Evolutionary conservation across 805 yeast species (phyloP), one percentile per base, ranked within the genome.

Genomic region (Saccharomycopsis sp.): DNA sequence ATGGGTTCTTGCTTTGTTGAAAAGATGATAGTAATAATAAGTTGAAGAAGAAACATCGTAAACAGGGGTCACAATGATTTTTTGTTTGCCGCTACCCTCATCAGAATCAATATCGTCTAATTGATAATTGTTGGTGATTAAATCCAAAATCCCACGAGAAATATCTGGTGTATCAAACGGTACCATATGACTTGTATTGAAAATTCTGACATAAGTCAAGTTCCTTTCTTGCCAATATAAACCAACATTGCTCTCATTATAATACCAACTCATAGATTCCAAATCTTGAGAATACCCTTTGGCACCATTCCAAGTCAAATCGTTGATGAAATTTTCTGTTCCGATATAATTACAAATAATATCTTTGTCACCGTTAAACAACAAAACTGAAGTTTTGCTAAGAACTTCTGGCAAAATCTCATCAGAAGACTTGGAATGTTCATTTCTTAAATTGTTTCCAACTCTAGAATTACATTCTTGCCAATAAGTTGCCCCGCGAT

Each of bases 321-420:
- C 64, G 5, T 67, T 57, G 35, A 88, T 77, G 57, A 82, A 60
- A 50, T 69, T 66, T 50, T 81, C 79, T 2, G 85, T 76, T 18
- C 96, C 95, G 31, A 69, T 51, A 52, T 75, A 72, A 54, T 92
- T 92, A 62, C 98, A 92, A 41, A 92, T 82, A 34, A 85, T 69
- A 59, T 92, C 98, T 50, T 78, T 73, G 49, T 82, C 86, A 33
- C 98, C 98, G 52, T 81, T 80, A 62, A 86, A 86, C 40, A 92
- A 62, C 52, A 85, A 58, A 12, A 92, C 64, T 12, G 81, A 80
- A 3, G 72, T 41, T 14, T 75, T 57, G 32, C 73, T 56, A 31
- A 88, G 61, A 20, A 92, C 52, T 0, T 59, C 64, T 0, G 95
- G 89, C n/a, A 92, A 57, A 32, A 86, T 58, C 15, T 68, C 65